phyloP scores from a whole-genome alignment of 441 rosid species.

The Gossypium gossypioides region DNA sequence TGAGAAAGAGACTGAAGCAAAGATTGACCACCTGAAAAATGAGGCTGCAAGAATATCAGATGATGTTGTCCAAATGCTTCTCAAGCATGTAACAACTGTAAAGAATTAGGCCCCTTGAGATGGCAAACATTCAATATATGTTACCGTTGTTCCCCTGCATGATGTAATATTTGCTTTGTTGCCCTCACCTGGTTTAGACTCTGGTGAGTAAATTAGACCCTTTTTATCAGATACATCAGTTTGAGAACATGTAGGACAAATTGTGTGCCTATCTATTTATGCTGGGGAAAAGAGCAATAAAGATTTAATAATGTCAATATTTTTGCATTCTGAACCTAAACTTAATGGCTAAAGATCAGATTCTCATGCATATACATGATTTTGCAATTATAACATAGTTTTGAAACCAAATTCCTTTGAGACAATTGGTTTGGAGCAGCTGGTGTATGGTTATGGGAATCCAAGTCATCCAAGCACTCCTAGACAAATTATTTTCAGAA shows the following conservation, averaged over 20 bases:
- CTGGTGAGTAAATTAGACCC: background rate
- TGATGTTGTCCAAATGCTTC: constrained; percentile 65
- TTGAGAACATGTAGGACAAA: background rate
- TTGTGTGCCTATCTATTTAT: background rate
- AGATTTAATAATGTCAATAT: background rate
- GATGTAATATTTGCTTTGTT: background rate
- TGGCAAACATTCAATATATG: background rate
- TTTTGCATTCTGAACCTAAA: background rate
- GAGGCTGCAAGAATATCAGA: constrained; percentile 50
- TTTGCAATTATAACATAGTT: background rate
- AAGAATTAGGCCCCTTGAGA: constrained; percentile 14
- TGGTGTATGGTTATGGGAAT: constrained; percentile 18
- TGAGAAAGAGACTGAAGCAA: constrained; percentile 64
- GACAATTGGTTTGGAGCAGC: background rate
- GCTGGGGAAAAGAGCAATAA: background rate
- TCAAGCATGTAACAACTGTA: constrained; percentile 32
- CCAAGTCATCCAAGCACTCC: constrained; percentile 31
- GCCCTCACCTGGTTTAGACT: background rate
- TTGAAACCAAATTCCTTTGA: background rate
- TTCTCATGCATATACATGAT: background rate
- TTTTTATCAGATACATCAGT: background rate
- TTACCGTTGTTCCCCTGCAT: background rate
- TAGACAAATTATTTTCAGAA: constrained; percentile 34
- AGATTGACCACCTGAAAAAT: constrained; percentile 47
- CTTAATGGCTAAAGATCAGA: background rate